A percentile compares a stretch with the other conserved stretches of the same genome.
These are phyloP conservation scores for Chlamydomonas eustigma DNA, from an alignment of 139 green algal genomes.

Conservation along the genomic window DNA sequence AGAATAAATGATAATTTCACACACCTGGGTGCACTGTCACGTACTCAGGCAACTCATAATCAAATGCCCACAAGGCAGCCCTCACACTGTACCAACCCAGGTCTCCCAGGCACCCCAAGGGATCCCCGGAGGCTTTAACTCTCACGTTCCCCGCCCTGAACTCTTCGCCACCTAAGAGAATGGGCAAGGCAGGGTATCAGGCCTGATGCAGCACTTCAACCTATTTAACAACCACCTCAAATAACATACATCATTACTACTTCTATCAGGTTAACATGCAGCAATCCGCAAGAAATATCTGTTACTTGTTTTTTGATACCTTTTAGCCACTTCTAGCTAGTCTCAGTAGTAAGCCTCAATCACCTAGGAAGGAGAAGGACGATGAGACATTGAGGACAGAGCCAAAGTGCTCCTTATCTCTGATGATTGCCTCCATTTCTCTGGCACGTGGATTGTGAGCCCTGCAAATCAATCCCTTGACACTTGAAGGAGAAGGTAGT, in stretches of 20 bases:
- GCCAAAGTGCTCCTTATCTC: neutral
- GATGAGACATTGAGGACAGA: constrained; percentile 1
- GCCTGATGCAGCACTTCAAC: too few species aligned
- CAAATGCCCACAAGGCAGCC: constrained; percentile 16
- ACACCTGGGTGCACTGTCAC: constrained; percentile 12
- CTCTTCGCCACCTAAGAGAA: neutral
- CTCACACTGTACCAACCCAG: constrained; percentile 26
- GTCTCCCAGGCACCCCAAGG: constrained; percentile 17
- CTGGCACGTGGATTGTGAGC: constrained; percentile 2
- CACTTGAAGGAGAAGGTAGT: too few species aligned
- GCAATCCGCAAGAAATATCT: too few species aligned
- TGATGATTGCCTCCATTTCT: neutral
- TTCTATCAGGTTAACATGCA: too few species aligned
- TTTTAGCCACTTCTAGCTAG: too few species aligned
- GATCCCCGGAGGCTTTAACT: neutral
- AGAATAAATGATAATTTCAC: too few species aligned
- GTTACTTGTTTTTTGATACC: too few species aligned
- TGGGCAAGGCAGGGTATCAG: too few species aligned
- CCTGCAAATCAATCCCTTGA: too few species aligned
- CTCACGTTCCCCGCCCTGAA: constrained; percentile 17
- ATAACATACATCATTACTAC: too few species aligned
- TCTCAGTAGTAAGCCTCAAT: too few species aligned
- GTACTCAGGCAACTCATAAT: constrained; percentile 9
- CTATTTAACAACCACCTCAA: too few species aligned
- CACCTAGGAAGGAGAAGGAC: constrained; percentile 9